Base-by-base conservation (phyloP, 768 basidiomycete species). In the Pisolithus orientalis region DNA sequence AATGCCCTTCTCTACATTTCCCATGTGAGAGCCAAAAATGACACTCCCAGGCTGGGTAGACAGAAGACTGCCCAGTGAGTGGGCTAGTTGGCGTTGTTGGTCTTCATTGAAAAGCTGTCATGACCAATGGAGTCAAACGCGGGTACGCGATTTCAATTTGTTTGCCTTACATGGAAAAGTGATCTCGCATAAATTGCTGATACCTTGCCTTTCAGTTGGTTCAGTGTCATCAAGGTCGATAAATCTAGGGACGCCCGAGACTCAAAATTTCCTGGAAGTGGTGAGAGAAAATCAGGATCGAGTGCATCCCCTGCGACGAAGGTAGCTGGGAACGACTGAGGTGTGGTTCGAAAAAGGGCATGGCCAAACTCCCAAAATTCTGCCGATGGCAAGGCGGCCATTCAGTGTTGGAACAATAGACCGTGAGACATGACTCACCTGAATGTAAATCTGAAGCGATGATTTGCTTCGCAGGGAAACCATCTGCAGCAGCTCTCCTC, bases 361-460 rank as follows among this genome's bases (percentile, higher is more conserved):
- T 86, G 83, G 1, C 84, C 84, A 4, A 77, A 69, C 5, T 79
- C 71, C 83, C 83, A 85, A 55, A 81, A 80, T 9, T 68, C 83
- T 84, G 51, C 16, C 29, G 14, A 6, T 14, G 25, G 3, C 21
- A 21, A 21, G 21, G 21, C 11, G 25, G 6, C 21, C 14, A 25
- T 44, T 25, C 5, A 13, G 8, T 28, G 6, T 6, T 25, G 17
- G 14, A 10, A 14, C 10, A 5, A 39, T 27, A 21, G 17, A 51
- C 10, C 11, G 25, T 28, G 43, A 31, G 7, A 16, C 29, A 47
- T 47, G n/a, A 28, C 25, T 52, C 39, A 75, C 76, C 74, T 52
- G 59, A 59, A 16, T 60, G 55, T 21, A 76, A 45, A 53, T 79
- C 78, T 2, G 73, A 68, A 2, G 67, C 64, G 16, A 79, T 44